Percentiles rank a stretch among this genome's conserved stretches.
Evolutionary conservation across 1,139 yeast genomes (phyloP).

Genomic region (Taiozyma sp.): DNA sequence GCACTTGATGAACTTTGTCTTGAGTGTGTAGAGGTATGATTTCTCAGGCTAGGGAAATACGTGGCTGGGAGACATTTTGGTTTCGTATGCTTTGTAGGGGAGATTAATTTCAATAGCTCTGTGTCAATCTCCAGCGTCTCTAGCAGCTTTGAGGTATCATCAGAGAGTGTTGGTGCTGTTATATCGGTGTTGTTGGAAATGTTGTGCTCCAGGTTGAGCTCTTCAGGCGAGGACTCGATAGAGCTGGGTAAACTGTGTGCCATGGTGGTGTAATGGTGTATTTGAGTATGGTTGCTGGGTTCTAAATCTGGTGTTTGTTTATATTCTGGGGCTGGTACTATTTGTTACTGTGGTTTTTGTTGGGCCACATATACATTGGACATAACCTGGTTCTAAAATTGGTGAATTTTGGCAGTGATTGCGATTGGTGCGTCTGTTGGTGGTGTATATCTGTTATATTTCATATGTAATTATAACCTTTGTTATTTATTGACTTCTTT

Average conservation of each 20-base stretch:
- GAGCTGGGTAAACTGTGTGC: neutral
- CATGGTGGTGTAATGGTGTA: neutral
- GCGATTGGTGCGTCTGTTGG: no score
- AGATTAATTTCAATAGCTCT: neutral
- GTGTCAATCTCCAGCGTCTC: conserved; percentile 3
- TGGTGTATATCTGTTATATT: no score
- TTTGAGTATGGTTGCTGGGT: neutral
- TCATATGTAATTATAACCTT: no score
- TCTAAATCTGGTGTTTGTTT: neutral
- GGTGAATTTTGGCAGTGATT: no score
- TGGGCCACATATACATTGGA: no score
- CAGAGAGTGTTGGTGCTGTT: neutral
- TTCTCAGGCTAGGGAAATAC: neutral
- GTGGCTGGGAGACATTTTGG: neutral
- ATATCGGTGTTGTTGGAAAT: neutral
- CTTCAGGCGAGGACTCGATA: neutral
- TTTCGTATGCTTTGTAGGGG: neutral
- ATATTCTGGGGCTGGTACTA: neutral
- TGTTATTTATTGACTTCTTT: no score
- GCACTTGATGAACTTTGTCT: conserved; percentile 2
- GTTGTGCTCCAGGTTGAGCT: neutral
- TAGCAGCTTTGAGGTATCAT: conserved; percentile 3
- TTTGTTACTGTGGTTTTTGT: neutral
- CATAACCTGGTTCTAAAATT: no score
- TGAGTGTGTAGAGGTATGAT: conserved; percentile 7